Conservation (phyloP, 192 early-diverging fungal genomes). For the Entomortierella beljakovae region DNA sequence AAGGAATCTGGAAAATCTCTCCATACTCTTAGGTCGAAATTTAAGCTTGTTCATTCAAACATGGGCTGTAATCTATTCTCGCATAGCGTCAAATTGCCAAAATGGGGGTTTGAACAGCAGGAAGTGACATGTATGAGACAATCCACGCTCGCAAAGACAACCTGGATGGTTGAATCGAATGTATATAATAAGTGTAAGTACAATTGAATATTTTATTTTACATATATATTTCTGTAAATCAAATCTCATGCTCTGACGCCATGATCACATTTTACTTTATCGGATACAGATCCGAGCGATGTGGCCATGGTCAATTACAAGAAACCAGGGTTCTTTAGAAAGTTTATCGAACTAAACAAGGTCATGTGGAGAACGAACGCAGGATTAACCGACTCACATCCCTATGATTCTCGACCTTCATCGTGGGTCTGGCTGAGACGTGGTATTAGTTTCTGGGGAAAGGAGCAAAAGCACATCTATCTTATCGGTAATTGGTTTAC, state of each 20-base stretch:
- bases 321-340: constrained; percentile 80
- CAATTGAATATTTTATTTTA: constrained; percentile 1
- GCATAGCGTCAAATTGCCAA: constrained; percentile 82
- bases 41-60: constrained; percentile 79
- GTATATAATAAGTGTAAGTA: constrained; percentile 58
- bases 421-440: constrained; percentile 88
- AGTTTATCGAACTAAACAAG: constrained; percentile 88
- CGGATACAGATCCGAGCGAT: constrained; percentile 63
- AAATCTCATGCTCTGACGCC: not conserved
- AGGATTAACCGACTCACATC: constrained; percentile 89
- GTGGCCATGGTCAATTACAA: constrained; percentile 68
- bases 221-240: not conserved
- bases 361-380: constrained; percentile 93
- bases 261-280: constrained; percentile 7
- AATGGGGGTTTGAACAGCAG: constrained; percentile 94
- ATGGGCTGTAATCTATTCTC: constrained; percentile 87
- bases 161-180: constrained; percentile 85
- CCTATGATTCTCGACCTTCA: constrained; percentile 92
- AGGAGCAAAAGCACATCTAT: constrained; percentile 81
- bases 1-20: constrained; percentile 64
- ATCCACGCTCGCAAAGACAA: constrained; percentile 69
- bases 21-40: constrained; percentile 72
- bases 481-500: constrained; percentile 92
- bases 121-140: constrained; percentile 95
- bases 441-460: constrained; percentile 91